Base-by-base conservation (phyloP, 345 rosid species). In the Anacardium occidentale region DNA sequence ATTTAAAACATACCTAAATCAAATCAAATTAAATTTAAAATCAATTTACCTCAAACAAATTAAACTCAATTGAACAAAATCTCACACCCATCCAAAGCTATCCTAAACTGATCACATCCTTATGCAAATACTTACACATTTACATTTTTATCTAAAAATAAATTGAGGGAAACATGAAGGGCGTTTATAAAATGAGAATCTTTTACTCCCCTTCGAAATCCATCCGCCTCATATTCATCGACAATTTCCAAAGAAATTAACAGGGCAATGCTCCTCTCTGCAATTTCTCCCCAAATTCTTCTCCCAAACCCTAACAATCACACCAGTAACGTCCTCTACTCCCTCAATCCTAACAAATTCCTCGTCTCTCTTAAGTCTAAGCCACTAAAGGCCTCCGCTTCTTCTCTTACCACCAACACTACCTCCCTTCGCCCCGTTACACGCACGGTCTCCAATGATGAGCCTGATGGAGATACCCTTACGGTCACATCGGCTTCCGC, bases 401-500 rank as follows among this genome's bases (percentile, higher is more conserved):
- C 72, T 21, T 79, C 85, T n/a, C 73, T 76, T 57, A 72, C 77
- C 78, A 32, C 82, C 80, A 70, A 68, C 74, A 60, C 79, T 15
- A 62, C 86, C 13, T 74, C 87, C 50, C 82, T 90, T 65, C 93
- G 77, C 67, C 85, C 76, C 80, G 85, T 89, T 18, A 71, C 84
- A 29, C 81, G 68, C 69, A 79, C 87, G n/a, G 73, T 70, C 51
- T 48, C 89, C 67, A 73, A 65, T 71, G 82, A 73, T 34, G 81
- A 85, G 4, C 72, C 78, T 0, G 62, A 55, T 13, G 62, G 77
- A 37, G 44, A 64, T 68, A 3, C 72, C 74, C 48, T 53, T 58
- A 8, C 85, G 78, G 66, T 86, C 42, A 75, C 96, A 10, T 94
- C 96, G 15, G 96, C 98, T 53, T 85, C 91, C 11, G 97, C 97